Percentiles rank a stretch among this genome's conserved stretches.
Evolutionary conservation across 2,329 filamentous ascomycete species (phyloP).

Genomic region (Penicillium crustosum): DNA sequence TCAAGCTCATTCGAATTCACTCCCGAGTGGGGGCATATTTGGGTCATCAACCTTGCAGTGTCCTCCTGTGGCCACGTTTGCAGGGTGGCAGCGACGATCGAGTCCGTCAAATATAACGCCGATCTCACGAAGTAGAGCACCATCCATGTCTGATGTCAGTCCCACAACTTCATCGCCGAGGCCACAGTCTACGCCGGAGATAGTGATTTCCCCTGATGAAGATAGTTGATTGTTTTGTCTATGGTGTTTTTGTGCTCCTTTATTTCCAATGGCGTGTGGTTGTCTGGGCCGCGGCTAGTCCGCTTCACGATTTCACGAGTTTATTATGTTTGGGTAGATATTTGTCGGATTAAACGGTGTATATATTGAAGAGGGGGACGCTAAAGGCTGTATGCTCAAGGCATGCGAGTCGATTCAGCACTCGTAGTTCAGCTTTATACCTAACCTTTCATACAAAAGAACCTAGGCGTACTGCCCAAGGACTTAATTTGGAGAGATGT

Average conservation of each 20-base stretch:
- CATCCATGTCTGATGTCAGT: not conserved
- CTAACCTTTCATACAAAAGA: no score
- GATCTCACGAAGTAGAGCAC: not conserved
- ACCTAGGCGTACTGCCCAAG: no score
- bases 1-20: conserved; percentile 12
- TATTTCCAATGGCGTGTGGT: not conserved
- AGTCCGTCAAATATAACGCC: not conserved
- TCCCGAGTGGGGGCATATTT: not conserved
- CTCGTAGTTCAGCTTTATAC: no score
- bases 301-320: not conserved
- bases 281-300: not conserved
- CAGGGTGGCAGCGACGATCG: not conserved
- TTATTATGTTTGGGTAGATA: not conserved
- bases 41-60: not conserved
- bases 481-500: no score
- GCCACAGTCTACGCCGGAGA: not conserved
- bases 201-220: not conserved
- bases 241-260: not conserved
- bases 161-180: not conserved
- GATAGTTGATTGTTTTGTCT: not conserved
- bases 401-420: no score
- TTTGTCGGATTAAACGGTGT: not conserved
- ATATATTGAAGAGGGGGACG: not conserved
- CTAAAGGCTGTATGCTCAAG: no score
- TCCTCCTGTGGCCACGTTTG: not conserved